phyloP scores from a whole-genome alignment of 2,329 filamentous ascomycete genomes.

The Leptographium wingfieldii region DNA sequence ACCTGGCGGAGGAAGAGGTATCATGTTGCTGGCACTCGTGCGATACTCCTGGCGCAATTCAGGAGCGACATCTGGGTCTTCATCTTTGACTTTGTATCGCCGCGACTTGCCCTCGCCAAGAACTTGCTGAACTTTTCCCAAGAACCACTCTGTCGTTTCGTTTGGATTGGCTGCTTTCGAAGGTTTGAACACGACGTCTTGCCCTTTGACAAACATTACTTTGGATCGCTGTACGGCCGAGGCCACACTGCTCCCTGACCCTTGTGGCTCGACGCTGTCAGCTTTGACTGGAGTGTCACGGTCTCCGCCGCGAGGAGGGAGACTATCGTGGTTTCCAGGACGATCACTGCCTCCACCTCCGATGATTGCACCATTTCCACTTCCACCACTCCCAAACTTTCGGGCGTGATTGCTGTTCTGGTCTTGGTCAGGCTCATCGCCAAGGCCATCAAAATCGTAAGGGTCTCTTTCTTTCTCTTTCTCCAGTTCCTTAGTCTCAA shows the following conservation, averaged over 20 bases:
- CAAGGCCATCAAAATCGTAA: slow-evolving; percentile 31
- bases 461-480: slow-evolving; percentile 10
- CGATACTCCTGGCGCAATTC: slow-evolving; percentile 55
- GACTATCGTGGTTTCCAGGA: slow-evolving; percentile 21
- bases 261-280: slow-evolving; percentile 43
- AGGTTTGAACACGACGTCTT: slow-evolving; percentile 54
- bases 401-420: slow-evolving; percentile 23
- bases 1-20: slow-evolving; percentile 53
- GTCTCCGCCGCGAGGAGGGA: slow-evolving; percentile 25
- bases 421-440: slow-evolving; percentile 29
- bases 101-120: slow-evolving; percentile 65
- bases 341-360: slow-evolving; percentile 15
- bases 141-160: slow-evolving; percentile 53
- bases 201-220: slow-evolving; percentile 46
- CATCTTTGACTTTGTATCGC: slow-evolving; percentile 68
- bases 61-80: slow-evolving; percentile 56
- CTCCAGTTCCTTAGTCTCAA: slow-evolving; percentile 1
- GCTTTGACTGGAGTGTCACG: slow-evolving; percentile 43
- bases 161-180: slow-evolving; percentile 31
- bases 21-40: slow-evolving; percentile 62
- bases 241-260: slow-evolving; percentile 17
- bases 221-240: slow-evolving; percentile 32
- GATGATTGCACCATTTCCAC: slow-evolving; percentile 7
- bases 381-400: slow-evolving; percentile 21
- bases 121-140: slow-evolving; percentile 65